phyloP scores from a whole-genome alignment of 257 asterid genomes.

The Gentiana straminea region DNA sequence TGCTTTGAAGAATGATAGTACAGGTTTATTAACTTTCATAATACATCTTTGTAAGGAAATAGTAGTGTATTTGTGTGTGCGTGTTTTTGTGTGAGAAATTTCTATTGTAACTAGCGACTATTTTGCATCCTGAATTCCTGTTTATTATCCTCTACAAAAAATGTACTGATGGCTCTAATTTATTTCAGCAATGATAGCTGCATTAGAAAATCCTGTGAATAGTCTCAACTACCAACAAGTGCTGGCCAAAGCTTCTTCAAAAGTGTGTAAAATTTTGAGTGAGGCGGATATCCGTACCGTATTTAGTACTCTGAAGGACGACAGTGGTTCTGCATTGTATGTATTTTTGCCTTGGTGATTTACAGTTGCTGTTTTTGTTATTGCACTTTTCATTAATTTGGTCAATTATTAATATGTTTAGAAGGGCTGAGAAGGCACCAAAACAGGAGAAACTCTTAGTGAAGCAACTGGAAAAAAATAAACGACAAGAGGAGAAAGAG shows the following conservation, averaged over 20 bases:
- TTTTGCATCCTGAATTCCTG: too few relatives aligned
- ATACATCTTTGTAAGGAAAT: too few relatives aligned
- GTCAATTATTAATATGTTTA: constrained; percentile 16
- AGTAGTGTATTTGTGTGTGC: too few relatives aligned
- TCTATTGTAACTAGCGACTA: too few relatives aligned
- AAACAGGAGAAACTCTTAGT: constrained; percentile 43
- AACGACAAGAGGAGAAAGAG: constrained; percentile 67
- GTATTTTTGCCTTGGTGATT: constrained; percentile 13
- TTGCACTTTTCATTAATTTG: constrained; percentile 12
- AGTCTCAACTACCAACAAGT: constrained; percentile 36
- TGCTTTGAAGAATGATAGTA: too few relatives aligned
- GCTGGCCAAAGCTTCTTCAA: constrained; percentile 61
- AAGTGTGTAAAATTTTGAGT: constrained; percentile 46
- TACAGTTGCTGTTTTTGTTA: constrained; percentile 8
- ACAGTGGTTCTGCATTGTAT: constrained; percentile 53
- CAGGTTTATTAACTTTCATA: too few relatives aligned
- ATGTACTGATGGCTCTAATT: constrained; percentile 1
- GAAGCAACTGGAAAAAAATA: constrained; percentile 72
- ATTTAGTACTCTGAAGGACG: constrained; percentile 35
- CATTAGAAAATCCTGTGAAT: constrained; percentile 40
- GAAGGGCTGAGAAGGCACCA: constrained; percentile 68
- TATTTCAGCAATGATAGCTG: constrained; percentile 58
- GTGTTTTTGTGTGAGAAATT: too few relatives aligned
- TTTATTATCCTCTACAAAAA: too few relatives aligned
- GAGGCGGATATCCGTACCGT: constrained; percentile 67